These are phyloP conservation scores for Lipomyces japonicus DNA, from an alignment of 805 yeast species.

Conservation along the genomic window DNA sequence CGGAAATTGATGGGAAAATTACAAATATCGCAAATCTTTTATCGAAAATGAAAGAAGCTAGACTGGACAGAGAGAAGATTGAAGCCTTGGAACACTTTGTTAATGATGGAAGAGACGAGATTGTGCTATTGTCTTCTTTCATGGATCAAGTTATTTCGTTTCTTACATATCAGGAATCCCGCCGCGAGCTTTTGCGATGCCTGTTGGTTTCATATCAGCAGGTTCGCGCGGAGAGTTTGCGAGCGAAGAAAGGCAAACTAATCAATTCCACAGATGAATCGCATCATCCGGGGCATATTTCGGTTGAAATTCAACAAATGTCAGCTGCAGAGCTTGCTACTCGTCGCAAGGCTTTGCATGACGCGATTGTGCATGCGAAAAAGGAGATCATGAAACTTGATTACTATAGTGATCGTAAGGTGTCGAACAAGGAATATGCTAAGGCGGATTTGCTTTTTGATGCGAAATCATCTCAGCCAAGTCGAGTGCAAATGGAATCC, in stretches of 20 bases:
- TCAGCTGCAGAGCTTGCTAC: constrained; percentile 3
- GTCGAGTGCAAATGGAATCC: background rate
- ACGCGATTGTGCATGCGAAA: constrained; percentile 19
- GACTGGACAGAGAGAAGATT: constrained; percentile 28
- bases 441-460: constrained; percentile 9
- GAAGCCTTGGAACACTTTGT: constrained; percentile 20
- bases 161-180: constrained; percentile 24
- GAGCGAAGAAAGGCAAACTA: background rate
- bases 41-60: constrained; percentile 9
- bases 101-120: constrained; percentile 17
- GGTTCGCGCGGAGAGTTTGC: constrained; percentile 3
- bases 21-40: constrained; percentile 11
- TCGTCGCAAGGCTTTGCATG: constrained; percentile 17
- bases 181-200: constrained; percentile 26
- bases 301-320: constrained; percentile 1
- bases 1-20: background rate
- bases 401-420: constrained; percentile 23
- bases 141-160: constrained; percentile 21
- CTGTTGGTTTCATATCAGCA: constrained; percentile 17
- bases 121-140: constrained; percentile 15
- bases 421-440: constrained; percentile 22
- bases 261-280: background rate
- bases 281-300: constrained; percentile 24
- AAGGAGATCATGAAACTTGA: constrained; percentile 21
- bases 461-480: background rate